Percentiles rank a stretch among this genome's conserved stretches.
Evolutionary conservation across 2,329 filamentous ascomycete genomes (phyloP).

Genomic region (Fusarium subtropicale): DNA sequence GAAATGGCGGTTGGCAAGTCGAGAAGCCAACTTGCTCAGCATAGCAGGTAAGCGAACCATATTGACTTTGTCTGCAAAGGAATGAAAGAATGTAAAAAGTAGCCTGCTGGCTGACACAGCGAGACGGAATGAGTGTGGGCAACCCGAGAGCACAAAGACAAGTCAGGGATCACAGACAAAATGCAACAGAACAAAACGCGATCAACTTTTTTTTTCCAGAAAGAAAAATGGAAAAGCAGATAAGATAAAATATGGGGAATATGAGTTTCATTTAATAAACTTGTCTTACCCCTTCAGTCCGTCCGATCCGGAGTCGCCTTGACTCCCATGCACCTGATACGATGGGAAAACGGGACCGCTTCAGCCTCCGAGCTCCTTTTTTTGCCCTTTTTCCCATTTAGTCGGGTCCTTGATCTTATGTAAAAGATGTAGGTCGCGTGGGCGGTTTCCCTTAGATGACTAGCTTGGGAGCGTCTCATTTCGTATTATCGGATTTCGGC

Average conservation of each 20-base stretch:
- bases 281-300: background rate
- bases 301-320: conserved; percentile 5
- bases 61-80: background rate
- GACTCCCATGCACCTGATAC: background rate
- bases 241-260: background rate
- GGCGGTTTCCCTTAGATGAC: conserved; percentile 14
- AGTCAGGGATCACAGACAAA: background rate
- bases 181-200: conserved; percentile 6
- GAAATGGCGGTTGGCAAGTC: conserved; percentile 48
- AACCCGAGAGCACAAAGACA: background rate
- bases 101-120: background rate
- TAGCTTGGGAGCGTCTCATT: conserved; percentile 12
- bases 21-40: conserved; percentile 25
- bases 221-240: background rate
- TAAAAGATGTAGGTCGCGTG: conserved; percentile 23
- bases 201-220: conserved; percentile 20
- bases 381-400: background rate
- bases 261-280: conserved; percentile 12
- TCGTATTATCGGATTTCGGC: conserved; percentile 28
- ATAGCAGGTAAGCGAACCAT: conserved; percentile 14
- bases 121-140: background rate
- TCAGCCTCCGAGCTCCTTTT: conserved; percentile 3
- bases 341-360: background rate
- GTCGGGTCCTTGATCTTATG: conserved; percentile 8
- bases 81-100: background rate